phyloP scores from a whole-genome alignment of 2,329 filamentous ascomycete genomes.

The Blumeriella jaapii region DNA sequence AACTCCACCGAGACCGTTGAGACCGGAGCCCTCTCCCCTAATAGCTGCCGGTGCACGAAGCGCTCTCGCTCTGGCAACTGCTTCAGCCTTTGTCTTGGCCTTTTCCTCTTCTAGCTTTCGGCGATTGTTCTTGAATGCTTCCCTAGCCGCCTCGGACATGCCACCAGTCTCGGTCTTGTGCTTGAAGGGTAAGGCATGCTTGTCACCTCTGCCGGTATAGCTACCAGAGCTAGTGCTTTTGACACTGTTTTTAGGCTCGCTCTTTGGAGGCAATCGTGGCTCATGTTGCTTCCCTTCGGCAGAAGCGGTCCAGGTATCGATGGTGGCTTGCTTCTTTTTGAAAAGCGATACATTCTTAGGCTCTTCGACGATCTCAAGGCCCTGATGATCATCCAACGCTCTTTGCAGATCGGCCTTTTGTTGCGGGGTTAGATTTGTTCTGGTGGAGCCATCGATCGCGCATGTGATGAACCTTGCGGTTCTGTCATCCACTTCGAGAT shows the following conservation, averaged over 20 bases:
- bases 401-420: slow-evolving; percentile 75
- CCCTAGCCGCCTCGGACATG: slow-evolving; percentile 23
- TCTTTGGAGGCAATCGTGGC: slow-evolving; percentile 16
- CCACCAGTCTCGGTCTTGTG: slow-evolving; percentile 19
- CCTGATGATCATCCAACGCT: slow-evolving; percentile 47
- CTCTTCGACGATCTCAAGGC: slow-evolving; percentile 38
- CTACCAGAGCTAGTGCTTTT: too few species aligned
- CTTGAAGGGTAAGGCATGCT: slow-evolving; percentile 7
- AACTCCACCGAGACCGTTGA: slow-evolving; percentile 59
- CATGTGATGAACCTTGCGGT: slow-evolving; percentile 47
- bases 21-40: slow-evolving; percentile 67
- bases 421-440: slow-evolving; percentile 68
- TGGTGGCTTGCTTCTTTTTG: slow-evolving; percentile 46
- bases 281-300: slow-evolving; percentile 28
- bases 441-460: slow-evolving; percentile 45
- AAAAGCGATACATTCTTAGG: slow-evolving; percentile 31
- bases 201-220: neutral
- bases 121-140: slow-evolving; percentile 60
- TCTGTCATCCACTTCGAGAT: slow-evolving; percentile 54
- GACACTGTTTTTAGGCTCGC: slow-evolving; percentile 2
- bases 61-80: slow-evolving; percentile 58
- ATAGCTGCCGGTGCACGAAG: slow-evolving; percentile 43
- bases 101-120: slow-evolving; percentile 64
- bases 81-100: slow-evolving; percentile 56
- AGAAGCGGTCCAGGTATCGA: slow-evolving; percentile 52